A percentile compares a stretch with the other conserved stretches of the same genome.
Evolutionary conservation across 148 eudicot species (phyloP).

Genomic region (Vaccinium myrtillus): DNA sequence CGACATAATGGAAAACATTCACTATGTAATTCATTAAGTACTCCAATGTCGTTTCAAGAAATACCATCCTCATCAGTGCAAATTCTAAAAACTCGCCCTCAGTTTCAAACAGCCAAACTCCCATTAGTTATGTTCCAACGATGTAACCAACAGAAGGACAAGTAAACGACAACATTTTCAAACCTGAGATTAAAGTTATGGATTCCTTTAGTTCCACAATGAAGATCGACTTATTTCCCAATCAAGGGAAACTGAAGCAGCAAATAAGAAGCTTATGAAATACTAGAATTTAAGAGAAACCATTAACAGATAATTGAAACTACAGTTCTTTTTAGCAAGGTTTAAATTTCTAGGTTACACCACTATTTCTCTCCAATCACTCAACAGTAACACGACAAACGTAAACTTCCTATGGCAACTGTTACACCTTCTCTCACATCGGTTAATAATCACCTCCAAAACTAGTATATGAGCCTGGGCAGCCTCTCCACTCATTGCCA

Average conservation of each 20-base stretch:
- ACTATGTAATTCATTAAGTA: not conserved
- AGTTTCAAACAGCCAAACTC: not conserved
- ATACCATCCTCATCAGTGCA: not conserved
- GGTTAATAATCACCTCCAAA: too few species aligned
- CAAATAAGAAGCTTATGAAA: not conserved
- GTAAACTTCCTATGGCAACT: not conserved
- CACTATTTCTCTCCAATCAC: not conserved
- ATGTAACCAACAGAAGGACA: not conserved
- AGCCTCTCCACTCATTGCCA: too few species aligned
- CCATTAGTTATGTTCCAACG: not conserved
- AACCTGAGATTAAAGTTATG: conserved; percentile 2
- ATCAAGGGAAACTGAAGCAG: not conserved
- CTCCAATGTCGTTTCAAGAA: not conserved
- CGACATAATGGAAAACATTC: not conserved
- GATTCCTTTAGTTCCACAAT: not conserved
- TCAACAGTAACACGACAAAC: not conserved
- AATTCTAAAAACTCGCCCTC: not conserved
- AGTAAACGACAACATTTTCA: not conserved
- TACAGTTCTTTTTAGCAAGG: not conserved
- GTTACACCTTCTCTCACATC: too few species aligned
- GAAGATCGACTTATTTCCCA: conserved; percentile 1
- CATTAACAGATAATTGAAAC: not conserved
- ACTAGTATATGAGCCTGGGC: too few species aligned
- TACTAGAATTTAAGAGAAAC: not conserved
- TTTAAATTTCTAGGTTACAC: not conserved